Base-by-base conservation (phyloP, 1,284 basidiomycete species). In the Phlebopus sp. region DNA sequence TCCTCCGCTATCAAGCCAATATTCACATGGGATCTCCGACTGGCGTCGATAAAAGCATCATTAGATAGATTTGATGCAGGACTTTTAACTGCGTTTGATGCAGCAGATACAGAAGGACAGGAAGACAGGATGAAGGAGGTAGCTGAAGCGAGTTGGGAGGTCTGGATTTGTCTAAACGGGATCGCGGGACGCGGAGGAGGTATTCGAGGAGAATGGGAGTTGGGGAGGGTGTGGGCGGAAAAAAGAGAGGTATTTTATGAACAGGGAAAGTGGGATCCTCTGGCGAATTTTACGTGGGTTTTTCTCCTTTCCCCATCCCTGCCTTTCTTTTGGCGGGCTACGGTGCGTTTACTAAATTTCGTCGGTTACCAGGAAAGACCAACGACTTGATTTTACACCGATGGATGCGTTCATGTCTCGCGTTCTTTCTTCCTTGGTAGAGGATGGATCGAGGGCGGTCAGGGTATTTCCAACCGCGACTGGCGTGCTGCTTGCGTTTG, bases 171-270 rank as follows among this genome's bases (percentile, higher is more conserved):
- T 32, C 47, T 52, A 46, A 51, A 44, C 13, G 50, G 17, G 2
- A 44, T 62, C n/a, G 76, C 76, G 58, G 72, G 67, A 47, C 56
- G 57, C 21, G 21, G 21, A 23, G 53, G 57, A 5, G 60, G 60
- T 1, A 43, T 45, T 2, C 8, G 52, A 7, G 54, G 56, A n/a
- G 89, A 91, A 52, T 95, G 92, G 92, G 92, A 95, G 64, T 83
- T 93, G 73, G 91, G 90, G 1, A 82, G 89, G 46, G 85, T 93
- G 15, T 97, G 95, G 90, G 84, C 90, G 2, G 94, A 97, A 69
- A 96, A 96, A 70, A 73, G 88, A 25, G 92, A 95, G 63, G 82
- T 97, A n/a, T 92, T 97, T 60, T 97, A 95, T 65, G 86, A 92
- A 29, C 80, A 83, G 49, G 81, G 77, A 2, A 75, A 77, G 42